These are phyloP conservation scores for Fusarium luffae DNA, from an alignment of 2,329 filamentous ascomycete species.

Conservation along the genomic window DNA sequence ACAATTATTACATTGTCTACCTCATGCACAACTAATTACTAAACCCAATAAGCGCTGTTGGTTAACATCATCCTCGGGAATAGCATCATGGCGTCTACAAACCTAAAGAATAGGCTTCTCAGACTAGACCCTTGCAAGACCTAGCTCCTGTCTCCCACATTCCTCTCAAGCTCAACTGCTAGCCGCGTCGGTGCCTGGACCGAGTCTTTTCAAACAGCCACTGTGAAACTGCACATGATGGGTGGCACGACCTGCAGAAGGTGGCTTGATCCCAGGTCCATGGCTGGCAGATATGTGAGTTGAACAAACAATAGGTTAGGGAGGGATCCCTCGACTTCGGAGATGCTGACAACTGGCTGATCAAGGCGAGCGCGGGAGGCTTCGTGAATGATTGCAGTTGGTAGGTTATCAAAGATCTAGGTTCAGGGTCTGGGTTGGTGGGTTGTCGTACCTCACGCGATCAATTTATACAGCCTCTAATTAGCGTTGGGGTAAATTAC, in stretches of 20 bases:
- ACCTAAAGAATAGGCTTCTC: not conserved
- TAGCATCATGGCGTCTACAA: constrained; percentile 7
- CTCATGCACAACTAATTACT: not conserved
- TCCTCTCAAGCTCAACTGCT: constrained; percentile 19
- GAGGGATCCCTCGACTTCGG: not conserved
- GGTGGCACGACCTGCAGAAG: not conserved
- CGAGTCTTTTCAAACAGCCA: constrained; percentile 5
- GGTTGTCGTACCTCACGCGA: constrained; percentile 7
- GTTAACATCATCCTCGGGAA: constrained; percentile 1
- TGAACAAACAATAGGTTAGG: not conserved
- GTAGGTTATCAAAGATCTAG: not conserved
- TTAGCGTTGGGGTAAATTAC: constrained; percentile 1
- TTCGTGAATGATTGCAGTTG: constrained; percentile 25
- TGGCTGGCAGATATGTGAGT: not conserved
- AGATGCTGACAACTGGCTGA: not conserved
- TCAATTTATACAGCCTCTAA: not conserved
- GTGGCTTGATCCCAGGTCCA: not conserved
- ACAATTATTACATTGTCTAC: not conserved
- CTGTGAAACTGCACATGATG: not conserved
- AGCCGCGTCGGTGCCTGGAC: constrained; percentile 36
- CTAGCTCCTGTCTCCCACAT: constrained; percentile 44
- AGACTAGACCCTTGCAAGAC: constrained; percentile 32
- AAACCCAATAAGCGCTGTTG: not conserved
- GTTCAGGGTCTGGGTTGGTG: constrained; percentile 2
- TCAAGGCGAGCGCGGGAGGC: not conserved